Percentiles rank a stretch among this genome's conserved stretches.
phyloP scores from a whole-genome alignment of 1,284 basidiomycete species.

The Rhodofomes roseus region DNA sequence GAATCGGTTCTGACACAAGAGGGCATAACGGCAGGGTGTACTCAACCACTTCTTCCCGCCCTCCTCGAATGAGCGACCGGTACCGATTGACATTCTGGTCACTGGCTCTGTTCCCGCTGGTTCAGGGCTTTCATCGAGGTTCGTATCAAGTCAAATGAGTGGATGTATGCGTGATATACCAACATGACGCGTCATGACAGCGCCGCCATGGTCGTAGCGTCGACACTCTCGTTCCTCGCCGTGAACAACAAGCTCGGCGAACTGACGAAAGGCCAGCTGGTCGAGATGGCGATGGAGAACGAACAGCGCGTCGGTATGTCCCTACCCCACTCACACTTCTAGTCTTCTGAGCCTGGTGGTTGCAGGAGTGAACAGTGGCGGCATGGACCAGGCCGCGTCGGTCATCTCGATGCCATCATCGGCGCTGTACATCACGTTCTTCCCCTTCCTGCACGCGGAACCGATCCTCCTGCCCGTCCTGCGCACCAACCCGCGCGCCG shows the following conservation, averaged over 20 bases:
- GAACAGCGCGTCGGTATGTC: constrained; percentile 73
- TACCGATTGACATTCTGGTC: constrained; percentile 66
- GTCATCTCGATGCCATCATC: constrained; percentile 68
- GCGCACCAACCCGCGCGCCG: constrained; percentile 40
- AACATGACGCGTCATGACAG: constrained; percentile 33
- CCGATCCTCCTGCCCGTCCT: constrained; percentile 58
- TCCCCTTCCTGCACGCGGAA: constrained; percentile 65
- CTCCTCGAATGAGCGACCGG: constrained; percentile 31
- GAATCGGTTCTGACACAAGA: constrained; percentile 1
- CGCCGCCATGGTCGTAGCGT: constrained; percentile 83
- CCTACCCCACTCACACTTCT: neutral
- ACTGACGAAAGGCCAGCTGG: constrained; percentile 67
- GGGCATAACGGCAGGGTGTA: constrained; percentile 51
- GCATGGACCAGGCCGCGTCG: constrained; percentile 84
- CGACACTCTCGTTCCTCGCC: constrained; percentile 73
- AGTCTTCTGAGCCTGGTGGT: constrained; percentile 13
- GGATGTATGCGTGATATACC: too few species aligned
- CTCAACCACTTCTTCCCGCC: constrained; percentile 59
- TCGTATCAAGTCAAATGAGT: too few species aligned
- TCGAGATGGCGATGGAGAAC: constrained; percentile 76
- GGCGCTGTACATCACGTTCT: constrained; percentile 79
- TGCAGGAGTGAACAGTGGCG: constrained; percentile 65
- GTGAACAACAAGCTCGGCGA: constrained; percentile 63
- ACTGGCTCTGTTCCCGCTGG: constrained; percentile 80
- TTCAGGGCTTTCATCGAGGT: constrained; percentile 67